Evolutionary conservation across 75 land plant genomes (phyloP).

Genomic region (Cupressus sempervirens): DNA sequence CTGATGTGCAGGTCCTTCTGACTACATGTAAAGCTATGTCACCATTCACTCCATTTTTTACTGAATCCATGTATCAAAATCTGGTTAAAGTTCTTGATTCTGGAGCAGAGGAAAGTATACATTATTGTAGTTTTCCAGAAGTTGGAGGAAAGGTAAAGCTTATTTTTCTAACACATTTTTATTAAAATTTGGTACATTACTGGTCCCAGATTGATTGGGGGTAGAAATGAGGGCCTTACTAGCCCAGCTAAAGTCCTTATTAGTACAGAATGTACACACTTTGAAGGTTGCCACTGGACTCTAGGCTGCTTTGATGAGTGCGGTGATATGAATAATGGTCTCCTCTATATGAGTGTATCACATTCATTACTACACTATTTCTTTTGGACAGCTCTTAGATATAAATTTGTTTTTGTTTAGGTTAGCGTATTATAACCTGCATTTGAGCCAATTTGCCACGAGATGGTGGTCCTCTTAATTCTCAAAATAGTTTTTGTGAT

Average conservation of each 20-base stretch:
- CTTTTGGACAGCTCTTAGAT: neutral
- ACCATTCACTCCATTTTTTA: conserved; percentile 96
- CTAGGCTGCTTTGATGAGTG: neutral
- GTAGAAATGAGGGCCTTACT: neutral
- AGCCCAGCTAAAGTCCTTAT: neutral
- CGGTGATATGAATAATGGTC: neutral
- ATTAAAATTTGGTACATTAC: neutral
- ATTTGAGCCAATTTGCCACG: neutral
- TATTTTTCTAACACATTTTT: neutral
- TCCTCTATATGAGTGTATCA: neutral
- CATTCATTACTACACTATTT: neutral
- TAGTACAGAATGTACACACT: neutral
- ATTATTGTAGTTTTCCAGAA: conserved; percentile 80
- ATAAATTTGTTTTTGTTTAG: neutral
- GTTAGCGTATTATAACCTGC: neutral
- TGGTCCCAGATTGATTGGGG: neutral
- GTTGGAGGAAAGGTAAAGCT: conserved; percentile 69
- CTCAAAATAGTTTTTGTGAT: neutral
- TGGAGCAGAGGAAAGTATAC: conserved; percentile 78
- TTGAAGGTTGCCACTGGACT: neutral
- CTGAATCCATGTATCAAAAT: conserved; percentile 92
- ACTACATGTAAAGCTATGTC: conserved; percentile 91
- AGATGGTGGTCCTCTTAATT: neutral
- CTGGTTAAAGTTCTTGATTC: conserved; percentile 48
- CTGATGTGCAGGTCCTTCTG: conserved; percentile 66